Evolutionary conservation across 2,329 filamentous ascomycete species (phyloP).

Genomic region (Aureobasidium sp.): DNA sequence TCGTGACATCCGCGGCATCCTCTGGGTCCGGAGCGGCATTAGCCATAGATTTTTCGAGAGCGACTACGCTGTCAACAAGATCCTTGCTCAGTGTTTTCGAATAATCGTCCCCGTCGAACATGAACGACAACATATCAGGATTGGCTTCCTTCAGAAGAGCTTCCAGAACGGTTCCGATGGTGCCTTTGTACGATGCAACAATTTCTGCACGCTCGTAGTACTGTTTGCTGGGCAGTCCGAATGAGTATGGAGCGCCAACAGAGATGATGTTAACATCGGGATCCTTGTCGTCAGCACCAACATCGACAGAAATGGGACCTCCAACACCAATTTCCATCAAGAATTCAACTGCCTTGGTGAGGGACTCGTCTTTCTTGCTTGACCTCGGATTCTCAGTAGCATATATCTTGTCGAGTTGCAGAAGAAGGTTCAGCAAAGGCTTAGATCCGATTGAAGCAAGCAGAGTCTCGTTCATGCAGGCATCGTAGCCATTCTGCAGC

Average conservation of each 20-base stretch:
- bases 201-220: constrained; percentile 52
- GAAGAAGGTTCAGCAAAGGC: constrained; percentile 52
- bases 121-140: background rate
- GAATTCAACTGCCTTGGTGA: constrained; percentile 7
- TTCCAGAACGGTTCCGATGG: constrained; percentile 37
- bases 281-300: constrained; percentile 45
- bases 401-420: constrained; percentile 42
- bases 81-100: constrained; percentile 35
- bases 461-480: constrained; percentile 57
- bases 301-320: background rate
- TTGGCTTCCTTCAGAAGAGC: constrained; percentile 31
- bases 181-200: constrained; percentile 44
- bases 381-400: background rate
- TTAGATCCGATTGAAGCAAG: constrained; percentile 50
- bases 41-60: constrained; percentile 31
- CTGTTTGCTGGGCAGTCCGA: constrained; percentile 57
- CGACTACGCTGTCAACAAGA: constrained; percentile 30
- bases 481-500: constrained; percentile 56
- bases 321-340: constrained; percentile 7
- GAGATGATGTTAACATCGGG: constrained; percentile 48
- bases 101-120: constrained; percentile 25
- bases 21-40: constrained; percentile 51
- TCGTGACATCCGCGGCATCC: constrained; percentile 55
- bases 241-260: constrained; percentile 37
- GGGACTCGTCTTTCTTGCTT: constrained; percentile 30